Evolutionary conservation across 106 monocot species (phyloP).

Genomic region (Platanthera zijinensis): DNA sequence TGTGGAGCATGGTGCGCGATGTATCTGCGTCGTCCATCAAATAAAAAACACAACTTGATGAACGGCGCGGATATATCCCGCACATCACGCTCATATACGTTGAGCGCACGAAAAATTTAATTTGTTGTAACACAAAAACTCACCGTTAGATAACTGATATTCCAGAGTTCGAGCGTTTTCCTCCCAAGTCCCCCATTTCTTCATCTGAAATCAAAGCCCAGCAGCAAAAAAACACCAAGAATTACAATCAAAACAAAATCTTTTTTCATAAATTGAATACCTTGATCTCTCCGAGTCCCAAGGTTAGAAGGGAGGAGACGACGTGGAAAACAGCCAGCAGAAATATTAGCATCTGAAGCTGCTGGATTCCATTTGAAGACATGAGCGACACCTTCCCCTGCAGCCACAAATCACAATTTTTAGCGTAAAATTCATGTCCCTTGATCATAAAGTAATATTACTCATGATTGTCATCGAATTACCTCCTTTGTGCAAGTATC

Average conservation of each 20-base stretch:
- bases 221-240: not conserved
- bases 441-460: not conserved
- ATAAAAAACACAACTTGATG: no score
- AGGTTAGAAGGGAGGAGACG: slow-evolving; percentile 33
- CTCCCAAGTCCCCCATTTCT: slow-evolving; percentile 44
- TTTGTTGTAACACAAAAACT: not conserved
- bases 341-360: slow-evolving; percentile 37
- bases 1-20: no score
- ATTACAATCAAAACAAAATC: not conserved
- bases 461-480: not conserved
- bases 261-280: slow-evolving; percentile 3
- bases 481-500: slow-evolving; percentile 12
- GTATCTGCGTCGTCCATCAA: no score
- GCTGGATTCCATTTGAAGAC: slow-evolving; percentile 21
- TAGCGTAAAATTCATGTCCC: no score
- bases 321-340: slow-evolving; percentile 36
- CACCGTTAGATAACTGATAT: slow-evolving; percentile 35
- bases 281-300: slow-evolving; percentile 38
- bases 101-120: no score
- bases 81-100: no score
- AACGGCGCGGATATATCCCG: no score
- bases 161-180: slow-evolving; percentile 34
- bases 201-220: slow-evolving; percentile 18
- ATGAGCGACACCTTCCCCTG: slow-evolving; percentile 34
- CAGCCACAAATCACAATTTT: not conserved